Base-by-base conservation (phyloP, 805 yeast species). In the Yamadazyma insecticola region DNA sequence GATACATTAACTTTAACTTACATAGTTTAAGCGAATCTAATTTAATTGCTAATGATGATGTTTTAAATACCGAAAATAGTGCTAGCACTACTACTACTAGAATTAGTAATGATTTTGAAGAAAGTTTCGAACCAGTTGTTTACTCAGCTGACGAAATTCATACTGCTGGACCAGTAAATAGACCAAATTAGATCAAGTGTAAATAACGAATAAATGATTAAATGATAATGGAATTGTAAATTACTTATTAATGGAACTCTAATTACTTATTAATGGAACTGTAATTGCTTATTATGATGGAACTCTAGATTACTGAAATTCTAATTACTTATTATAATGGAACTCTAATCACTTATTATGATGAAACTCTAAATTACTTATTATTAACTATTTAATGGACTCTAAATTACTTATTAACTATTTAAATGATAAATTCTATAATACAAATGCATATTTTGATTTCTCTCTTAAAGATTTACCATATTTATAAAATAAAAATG, bases 401-500 rank as follows among this genome's bases (percentile, higher is more conserved):
- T n/a, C n/a, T n/a, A n/a, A n/a, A 22, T 22, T 22, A 8, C 9
- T 9, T 22, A 22, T 22, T 22, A 10, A 10, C 13, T 9, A 9
- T 12, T 22, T 22, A 22, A 7, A 6, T n/a, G n/a, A n/a, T n/a
- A n/a, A n/a, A n/a, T n/a, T n/a, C n/a, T 26, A 6, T n/a, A 38
- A 35, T 5, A 35, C 43, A 34, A 33, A 41, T 4, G 43, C 45
- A 25, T 35, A 38, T 26, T 38, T 36, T 11, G 38, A 32, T 23
- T 33, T 40, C 11, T 34, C 38, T 32, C 66, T 46, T n/a, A 58
- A 32, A 6, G 9, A 29, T 28, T 57, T 63, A 20, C 83, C 83
- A 43, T 53, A 76, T 29, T 44, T 52, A 52, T 60, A 72, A 46
- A 78, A 76, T 21, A 72, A 41, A 42, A 70, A 69, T 3, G 83